A percentile compares a stretch with the other conserved stretches of the same genome.
phyloP scores from a whole-genome alignment of 2,329 filamentous ascomycete genomes.

The Sporothrix luriei region DNA sequence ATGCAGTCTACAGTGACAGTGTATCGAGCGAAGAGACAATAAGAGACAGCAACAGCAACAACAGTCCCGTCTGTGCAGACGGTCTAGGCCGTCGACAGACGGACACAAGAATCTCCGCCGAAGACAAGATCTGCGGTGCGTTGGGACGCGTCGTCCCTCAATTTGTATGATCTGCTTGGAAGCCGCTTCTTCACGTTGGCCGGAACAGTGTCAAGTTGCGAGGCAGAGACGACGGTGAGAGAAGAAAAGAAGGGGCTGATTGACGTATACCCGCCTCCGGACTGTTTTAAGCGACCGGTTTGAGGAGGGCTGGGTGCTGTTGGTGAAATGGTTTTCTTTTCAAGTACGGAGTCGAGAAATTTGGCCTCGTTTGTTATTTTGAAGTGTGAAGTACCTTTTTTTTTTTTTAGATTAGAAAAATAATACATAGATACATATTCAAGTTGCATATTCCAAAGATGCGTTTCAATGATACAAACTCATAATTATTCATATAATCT shows the following conservation, averaged over 20 bases:
- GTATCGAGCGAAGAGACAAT: neutral
- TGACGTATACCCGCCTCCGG: neutral
- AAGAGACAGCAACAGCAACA: neutral
- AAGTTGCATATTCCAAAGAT: neutral
- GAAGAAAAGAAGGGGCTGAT: neutral
- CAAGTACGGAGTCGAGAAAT: neutral
- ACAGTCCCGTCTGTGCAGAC: neutral
- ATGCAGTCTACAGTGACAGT: neutral
- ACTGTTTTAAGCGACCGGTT: neutral
- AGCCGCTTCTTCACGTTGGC: neutral
- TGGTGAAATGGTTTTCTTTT: neutral
- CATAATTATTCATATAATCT: too few relatives aligned
- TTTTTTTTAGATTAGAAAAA: neutral
- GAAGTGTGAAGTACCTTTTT: neutral
- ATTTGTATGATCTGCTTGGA: slow-evolving; percentile 6
- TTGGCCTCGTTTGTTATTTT: neutral
- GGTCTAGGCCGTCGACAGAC: slow-evolving; percentile 1
- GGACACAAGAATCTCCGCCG: neutral
- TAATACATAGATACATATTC: neutral
- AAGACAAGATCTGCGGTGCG: slow-evolving; percentile 23
- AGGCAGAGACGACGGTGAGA: neutral
- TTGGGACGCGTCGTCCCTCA: neutral
- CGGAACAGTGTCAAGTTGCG: slow-evolving; percentile 23
- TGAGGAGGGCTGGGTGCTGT: neutral
- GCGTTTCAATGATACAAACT: too few relatives aligned